Evolutionary conservation across 2,329 filamentous ascomycete species (phyloP).

Genomic region (Clonostachys byssicola): DNA sequence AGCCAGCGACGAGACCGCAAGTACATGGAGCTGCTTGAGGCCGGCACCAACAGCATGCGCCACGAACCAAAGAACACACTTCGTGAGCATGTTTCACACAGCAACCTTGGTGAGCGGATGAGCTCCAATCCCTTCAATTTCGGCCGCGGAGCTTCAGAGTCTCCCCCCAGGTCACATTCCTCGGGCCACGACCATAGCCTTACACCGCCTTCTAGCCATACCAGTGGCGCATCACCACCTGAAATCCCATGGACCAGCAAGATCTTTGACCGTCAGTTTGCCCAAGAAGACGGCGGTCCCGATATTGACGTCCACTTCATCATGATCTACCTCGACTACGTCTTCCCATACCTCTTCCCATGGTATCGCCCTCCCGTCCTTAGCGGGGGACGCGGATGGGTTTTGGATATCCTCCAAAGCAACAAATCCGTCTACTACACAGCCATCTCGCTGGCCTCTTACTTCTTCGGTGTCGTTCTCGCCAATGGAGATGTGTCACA

Average conservation of each 20-base stretch:
- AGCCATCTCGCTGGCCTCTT: slow-evolving; percentile 49
- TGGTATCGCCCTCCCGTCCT: slow-evolving; percentile 54
- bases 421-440: slow-evolving; percentile 56
- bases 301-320: slow-evolving; percentile 34
- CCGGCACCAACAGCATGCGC: slow-evolving; percentile 13
- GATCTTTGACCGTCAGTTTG: slow-evolving; percentile 1
- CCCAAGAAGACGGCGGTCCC: slow-evolving; percentile 10
- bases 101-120: not conserved
- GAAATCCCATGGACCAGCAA: slow-evolving; percentile 16
- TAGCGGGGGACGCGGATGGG: slow-evolving; percentile 56
- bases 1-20: slow-evolving; percentile 43
- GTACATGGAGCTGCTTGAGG: slow-evolving; percentile 37
- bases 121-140: not conserved
- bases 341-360: slow-evolving; percentile 60
- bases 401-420: slow-evolving; percentile 50
- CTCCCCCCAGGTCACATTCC: slow-evolving; percentile 1
- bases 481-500: slow-evolving; percentile 8
- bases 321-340: slow-evolving; percentile 58
- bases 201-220: slow-evolving; percentile 21
- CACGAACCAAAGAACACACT: not conserved
- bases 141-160: slow-evolving; percentile 15
- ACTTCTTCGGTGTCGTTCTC: slow-evolving; percentile 48
- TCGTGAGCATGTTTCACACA: not conserved
- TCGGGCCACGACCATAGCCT: slow-evolving; percentile 13
- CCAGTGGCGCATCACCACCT: slow-evolving; percentile 20